A percentile compares a stretch with the other conserved stretches of the same genome.
These are phyloP conservation scores for Verticillium longisporum DNA, from an alignment of 2,329 filamentous ascomycete species.

Conservation along the genomic window DNA sequence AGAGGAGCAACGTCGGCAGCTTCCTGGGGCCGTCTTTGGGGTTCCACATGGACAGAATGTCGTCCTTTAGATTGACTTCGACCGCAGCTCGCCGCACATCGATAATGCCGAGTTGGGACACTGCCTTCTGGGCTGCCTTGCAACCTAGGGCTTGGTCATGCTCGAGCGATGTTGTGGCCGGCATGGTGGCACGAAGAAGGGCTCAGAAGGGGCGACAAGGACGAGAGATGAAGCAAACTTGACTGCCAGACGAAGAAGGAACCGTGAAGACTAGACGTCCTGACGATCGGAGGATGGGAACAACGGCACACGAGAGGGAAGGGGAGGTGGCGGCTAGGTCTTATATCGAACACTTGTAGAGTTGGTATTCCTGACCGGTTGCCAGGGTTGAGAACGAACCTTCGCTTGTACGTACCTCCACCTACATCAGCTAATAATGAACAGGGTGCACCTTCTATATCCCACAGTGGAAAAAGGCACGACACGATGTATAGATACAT, in stretches of 20 bases:
- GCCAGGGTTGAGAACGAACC: background rate
- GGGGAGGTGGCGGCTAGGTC: background rate
- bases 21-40: slow-evolving; percentile 55
- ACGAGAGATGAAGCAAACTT: background rate
- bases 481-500: background rate
- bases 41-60: slow-evolving; percentile 61
- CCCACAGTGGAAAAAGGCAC: background rate
- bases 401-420: background rate
- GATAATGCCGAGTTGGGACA: slow-evolving; percentile 53
- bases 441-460: background rate
- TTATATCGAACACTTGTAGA: background rate
- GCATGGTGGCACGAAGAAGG: background rate
- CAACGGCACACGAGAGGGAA: background rate
- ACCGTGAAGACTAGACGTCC: background rate
- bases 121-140: slow-evolving; percentile 13
- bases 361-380: background rate
- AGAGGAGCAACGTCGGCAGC: slow-evolving; percentile 76
- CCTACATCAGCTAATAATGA: background rate
- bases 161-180: slow-evolving; percentile 9
- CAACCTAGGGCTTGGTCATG: slow-evolving; percentile 4
- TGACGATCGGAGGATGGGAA: background rate
- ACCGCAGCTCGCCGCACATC: slow-evolving; percentile 72
- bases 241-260: background rate
- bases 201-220: background rate
- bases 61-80: slow-evolving; percentile 66